A percentile compares a stretch with the other conserved stretches of the same genome.
Evolutionary conservation across 1,284 basidiomycete genomes (phyloP).

Genomic region (Sanguinoderma infundibulare): DNA sequence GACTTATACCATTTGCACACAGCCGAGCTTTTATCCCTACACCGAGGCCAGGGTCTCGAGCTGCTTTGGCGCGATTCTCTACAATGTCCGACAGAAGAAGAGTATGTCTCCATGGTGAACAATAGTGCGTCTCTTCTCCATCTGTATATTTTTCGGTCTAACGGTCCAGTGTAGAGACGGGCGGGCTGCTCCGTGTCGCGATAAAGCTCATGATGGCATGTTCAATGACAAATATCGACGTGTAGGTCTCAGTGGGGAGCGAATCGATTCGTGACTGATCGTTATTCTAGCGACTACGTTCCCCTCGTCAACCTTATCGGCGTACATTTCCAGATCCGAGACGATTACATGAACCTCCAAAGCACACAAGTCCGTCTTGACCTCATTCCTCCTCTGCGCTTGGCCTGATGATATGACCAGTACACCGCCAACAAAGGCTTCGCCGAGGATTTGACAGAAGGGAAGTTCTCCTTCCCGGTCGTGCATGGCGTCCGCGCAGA

Average conservation of each 20-base stretch:
- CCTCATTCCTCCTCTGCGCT: background rate
- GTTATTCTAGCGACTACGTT: constrained; percentile 70
- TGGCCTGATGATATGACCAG: constrained; percentile 41
- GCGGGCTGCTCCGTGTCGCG: constrained; percentile 91
- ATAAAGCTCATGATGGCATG: constrained; percentile 98
- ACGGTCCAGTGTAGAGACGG: constrained; percentile 73
- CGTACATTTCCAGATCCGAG: constrained; percentile 94
- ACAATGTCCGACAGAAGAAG: constrained; percentile 92
- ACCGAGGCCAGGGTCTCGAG: constrained; percentile 96
- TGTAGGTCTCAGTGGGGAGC: constrained; percentile 53
- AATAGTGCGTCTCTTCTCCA: constrained; percentile 70
- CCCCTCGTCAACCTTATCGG: constrained; percentile 95
- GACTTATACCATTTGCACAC: too few relatives aligned
- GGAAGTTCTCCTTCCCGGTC: constrained; percentile 96
- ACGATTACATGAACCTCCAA: constrained; percentile 97
- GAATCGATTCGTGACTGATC: background rate
- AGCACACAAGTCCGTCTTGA: constrained; percentile 66
- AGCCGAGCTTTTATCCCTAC: constrained; percentile 90
- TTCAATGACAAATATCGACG: constrained; percentile 58
- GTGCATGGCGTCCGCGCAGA: constrained; percentile 88
- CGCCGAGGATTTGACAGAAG: constrained; percentile 94
- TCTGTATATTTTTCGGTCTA: constrained; percentile 10
- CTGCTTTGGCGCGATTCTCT: constrained; percentile 94
- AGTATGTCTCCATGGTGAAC: constrained; percentile 96
- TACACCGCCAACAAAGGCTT: constrained; percentile 94